These are phyloP conservation scores for Talaromyces rugulosus DNA, from an alignment of 2,329 filamentous ascomycete genomes.

Conservation along the genomic window DNA sequence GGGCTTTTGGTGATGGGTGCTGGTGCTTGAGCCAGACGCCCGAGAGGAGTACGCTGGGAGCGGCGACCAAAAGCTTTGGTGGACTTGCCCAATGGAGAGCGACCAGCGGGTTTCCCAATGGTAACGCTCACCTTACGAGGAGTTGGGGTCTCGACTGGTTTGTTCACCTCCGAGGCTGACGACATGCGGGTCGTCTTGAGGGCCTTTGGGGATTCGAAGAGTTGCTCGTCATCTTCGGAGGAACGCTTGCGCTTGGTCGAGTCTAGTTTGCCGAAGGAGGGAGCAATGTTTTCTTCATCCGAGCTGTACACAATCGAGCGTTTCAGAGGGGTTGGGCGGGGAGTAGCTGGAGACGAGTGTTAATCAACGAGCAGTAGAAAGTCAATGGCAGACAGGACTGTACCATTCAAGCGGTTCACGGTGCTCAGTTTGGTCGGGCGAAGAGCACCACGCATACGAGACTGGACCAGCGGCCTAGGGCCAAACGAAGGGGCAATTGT, in stretches of 20 bases:
- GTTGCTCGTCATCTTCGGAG: slow-evolving; percentile 25
- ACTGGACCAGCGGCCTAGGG: slow-evolving; percentile 1
- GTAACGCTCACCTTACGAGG: slow-evolving; percentile 47
- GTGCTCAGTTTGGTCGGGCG: slow-evolving; percentile 1
- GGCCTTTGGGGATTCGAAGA: slow-evolving; percentile 41
- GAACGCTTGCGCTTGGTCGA: slow-evolving; percentile 39
- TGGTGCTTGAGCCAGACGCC: slow-evolving; percentile 30
- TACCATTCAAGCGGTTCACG: slow-evolving; percentile 8
- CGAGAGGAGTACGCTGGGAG: slow-evolving; percentile 61
- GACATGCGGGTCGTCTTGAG: slow-evolving; percentile 44
- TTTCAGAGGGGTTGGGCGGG: slow-evolving; percentile 26
- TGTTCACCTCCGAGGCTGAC: slow-evolving; percentile 12
- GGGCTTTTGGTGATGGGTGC: neutral
- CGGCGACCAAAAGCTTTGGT: slow-evolving; percentile 63
- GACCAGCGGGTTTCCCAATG: slow-evolving; percentile 67
- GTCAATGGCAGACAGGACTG: neutral
- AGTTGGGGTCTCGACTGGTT: slow-evolving; percentile 23
- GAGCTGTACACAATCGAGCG: slow-evolving; percentile 11
- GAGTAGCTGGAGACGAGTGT: neutral
- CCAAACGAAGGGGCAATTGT: slow-evolving; percentile 2
- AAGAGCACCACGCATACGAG: slow-evolving; percentile 3
- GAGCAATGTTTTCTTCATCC: slow-evolving; percentile 59
- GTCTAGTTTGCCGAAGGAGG: slow-evolving; percentile 42
- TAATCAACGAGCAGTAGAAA: neutral
- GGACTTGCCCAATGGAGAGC: slow-evolving; percentile 70